These are phyloP conservation scores for Epichloe uncinata DNA, from an alignment of 2,329 filamentous ascomycete genomes.

Conservation along the genomic window DNA sequence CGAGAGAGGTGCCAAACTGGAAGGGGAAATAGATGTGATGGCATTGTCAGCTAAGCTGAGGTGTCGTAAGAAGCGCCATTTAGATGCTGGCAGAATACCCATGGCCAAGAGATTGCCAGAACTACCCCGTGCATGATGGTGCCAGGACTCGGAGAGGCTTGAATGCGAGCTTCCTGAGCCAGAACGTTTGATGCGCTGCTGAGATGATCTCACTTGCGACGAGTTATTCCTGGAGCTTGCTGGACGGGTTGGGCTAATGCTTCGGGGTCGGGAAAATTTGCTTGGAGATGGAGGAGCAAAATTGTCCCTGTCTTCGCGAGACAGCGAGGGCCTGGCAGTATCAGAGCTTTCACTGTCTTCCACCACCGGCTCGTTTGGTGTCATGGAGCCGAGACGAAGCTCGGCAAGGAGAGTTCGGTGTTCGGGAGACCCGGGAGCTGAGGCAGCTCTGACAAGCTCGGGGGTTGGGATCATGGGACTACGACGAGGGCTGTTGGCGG, in stretches of 20 bases:
- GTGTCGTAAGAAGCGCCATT: slow-evolving; percentile 92
- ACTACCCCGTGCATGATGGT: slow-evolving; percentile 52
- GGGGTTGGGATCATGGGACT: slow-evolving; percentile 51
- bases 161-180: slow-evolving; percentile 91
- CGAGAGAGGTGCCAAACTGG: slow-evolving; percentile 67
- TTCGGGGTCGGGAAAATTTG: slow-evolving; percentile 46
- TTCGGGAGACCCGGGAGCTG: slow-evolving; percentile 51
- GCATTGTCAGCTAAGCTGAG: slow-evolving; percentile 86
- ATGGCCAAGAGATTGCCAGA: slow-evolving; percentile 62
- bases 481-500: slow-evolving; percentile 41
- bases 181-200: slow-evolving; percentile 74
- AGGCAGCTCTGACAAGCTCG: slow-evolving; percentile 54
- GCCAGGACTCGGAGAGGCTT: slow-evolving; percentile 51
- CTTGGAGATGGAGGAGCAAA: slow-evolving; percentile 22
- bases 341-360: slow-evolving; percentile 24
- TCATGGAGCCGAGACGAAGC: slow-evolving; percentile 46
- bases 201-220: slow-evolving; percentile 50
- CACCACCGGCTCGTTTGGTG: slow-evolving; percentile 35
- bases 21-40: slow-evolving; percentile 62
- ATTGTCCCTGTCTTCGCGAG: slow-evolving; percentile 35
- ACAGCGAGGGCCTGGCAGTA: slow-evolving; percentile 27
- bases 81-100: slow-evolving; percentile 64
- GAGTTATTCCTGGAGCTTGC: slow-evolving; percentile 60
- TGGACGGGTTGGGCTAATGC: slow-evolving; percentile 70
- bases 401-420: slow-evolving; percentile 34